These are phyloP conservation scores for Corchorus capsularis DNA, from an alignment of 345 rosid genomes.

Conservation along the genomic window DNA sequence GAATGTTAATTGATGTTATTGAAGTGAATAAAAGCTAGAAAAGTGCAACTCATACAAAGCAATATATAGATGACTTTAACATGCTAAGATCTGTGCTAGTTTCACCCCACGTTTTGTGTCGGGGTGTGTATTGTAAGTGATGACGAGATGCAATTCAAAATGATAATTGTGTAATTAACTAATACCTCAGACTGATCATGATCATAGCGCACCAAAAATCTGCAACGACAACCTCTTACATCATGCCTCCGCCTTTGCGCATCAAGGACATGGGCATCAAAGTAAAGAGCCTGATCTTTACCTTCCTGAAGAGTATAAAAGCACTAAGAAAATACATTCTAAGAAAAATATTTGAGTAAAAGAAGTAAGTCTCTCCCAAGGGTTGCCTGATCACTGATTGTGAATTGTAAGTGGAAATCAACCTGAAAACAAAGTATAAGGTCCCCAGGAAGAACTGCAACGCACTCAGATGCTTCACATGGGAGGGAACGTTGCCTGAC, in stretches of 20 bases:
- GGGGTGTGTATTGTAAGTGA: too few species aligned
- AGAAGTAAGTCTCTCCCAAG: background rate
- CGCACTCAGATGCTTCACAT: conserved; percentile 98
- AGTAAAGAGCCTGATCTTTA: conserved; percentile 97
- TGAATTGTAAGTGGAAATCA: conserved; percentile 13
- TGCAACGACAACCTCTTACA: conserved; percentile 97
- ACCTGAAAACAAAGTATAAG: conserved; percentile 99
- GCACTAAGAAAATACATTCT: conserved; percentile 13
- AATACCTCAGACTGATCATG: conserved; percentile 95
- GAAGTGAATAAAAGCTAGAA: background rate
- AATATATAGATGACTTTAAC: background rate
- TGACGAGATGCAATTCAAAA: background rate
- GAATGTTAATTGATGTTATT: background rate
- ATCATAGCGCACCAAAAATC: conserved; percentile 94
- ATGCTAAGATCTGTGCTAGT: background rate
- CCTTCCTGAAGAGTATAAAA: conserved; percentile 70
- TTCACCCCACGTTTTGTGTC: too few species aligned
- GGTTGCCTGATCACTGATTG: conserved; percentile 13
- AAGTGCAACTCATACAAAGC: background rate
- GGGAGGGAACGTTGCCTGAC: conserved; percentile 96
- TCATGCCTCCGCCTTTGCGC: conserved; percentile 98
- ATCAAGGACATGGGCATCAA: conserved; percentile 93
- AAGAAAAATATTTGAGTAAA: conserved; percentile 3
- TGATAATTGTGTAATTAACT: conserved; percentile 14
- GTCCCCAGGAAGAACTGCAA: conserved; percentile 98